Evolutionary conservation across 306 rosid genomes (phyloP).

Genomic region (Dryas alaskensis): DNA sequence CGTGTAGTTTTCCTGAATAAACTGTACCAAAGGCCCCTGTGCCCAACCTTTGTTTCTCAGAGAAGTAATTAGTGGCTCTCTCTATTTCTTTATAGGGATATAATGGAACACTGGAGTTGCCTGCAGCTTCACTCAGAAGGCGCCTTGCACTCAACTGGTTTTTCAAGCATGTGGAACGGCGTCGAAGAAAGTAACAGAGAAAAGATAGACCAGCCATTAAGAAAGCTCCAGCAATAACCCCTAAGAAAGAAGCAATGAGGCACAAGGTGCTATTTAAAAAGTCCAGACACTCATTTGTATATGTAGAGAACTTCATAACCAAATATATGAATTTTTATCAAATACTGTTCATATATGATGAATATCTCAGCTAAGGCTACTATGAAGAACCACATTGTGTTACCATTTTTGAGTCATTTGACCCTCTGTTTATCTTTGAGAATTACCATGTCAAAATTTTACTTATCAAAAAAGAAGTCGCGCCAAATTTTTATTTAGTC

Average conservation of each 20-base stretch:
- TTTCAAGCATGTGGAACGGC: conserved; percentile 64
- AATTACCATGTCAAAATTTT: background rate
- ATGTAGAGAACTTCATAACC: background rate
- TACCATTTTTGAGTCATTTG: background rate
- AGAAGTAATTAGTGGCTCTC: conserved; percentile 70
- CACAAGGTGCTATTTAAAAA: conserved; percentile 17
- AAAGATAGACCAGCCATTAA: conserved; percentile 48
- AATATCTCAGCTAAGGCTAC: conserved; percentile 2
- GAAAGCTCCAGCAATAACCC: conserved; percentile 48
- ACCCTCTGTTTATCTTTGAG: background rate
- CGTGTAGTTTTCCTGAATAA: conserved; percentile 76
- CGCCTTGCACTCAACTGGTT: conserved; percentile 63
- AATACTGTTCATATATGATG: background rate
- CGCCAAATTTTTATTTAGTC: background rate
- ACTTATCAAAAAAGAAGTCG: background rate
- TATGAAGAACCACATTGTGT: background rate
- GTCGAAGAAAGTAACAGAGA: conserved; percentile 51
- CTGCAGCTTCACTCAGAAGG: conserved; percentile 72
- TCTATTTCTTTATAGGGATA: conserved; percentile 79
- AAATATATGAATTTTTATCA: background rate
- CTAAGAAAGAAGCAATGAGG: conserved; percentile 36
- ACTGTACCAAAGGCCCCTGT: conserved; percentile 96
- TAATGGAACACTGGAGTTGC: conserved; percentile 67
- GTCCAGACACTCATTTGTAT: background rate
- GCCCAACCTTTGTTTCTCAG: conserved; percentile 76